Conservation (phyloP, 2,329 filamentous ascomycete species). For the Ophiostoma sp. region DNA sequence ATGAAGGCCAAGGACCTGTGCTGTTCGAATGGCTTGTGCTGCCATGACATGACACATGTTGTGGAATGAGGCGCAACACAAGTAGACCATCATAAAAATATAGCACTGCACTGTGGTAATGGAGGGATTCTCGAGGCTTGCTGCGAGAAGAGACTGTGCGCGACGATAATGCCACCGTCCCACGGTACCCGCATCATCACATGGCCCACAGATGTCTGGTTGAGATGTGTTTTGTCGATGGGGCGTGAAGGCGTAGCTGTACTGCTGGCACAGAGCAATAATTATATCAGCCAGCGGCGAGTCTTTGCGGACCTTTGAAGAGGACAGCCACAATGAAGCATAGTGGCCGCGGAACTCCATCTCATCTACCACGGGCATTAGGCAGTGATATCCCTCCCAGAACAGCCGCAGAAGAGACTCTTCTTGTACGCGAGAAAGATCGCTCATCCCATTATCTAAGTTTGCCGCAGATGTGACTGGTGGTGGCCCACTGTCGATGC, state of each 20-base stretch:
- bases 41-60: constrained; percentile 44
- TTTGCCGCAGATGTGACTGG: not conserved
- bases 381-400: not conserved
- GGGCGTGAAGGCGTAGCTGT: not conserved
- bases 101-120: not conserved
- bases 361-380: not conserved
- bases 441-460: not conserved
- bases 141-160: not conserved
- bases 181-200: not conserved
- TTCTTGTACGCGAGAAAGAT: not conserved
- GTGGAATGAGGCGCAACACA: constrained; percentile 44
- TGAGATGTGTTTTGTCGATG: not conserved
- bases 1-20: constrained; percentile 43
- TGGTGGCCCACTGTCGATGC: not conserved
- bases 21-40: constrained; percentile 41
- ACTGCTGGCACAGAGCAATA: not conserved
- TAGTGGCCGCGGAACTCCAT: not conserved
- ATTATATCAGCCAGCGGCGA: not conserved
- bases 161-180: not conserved
- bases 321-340: not conserved
- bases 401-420: not conserved
- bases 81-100: constrained; percentile 36
- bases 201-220: not conserved
- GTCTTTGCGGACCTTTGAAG: not conserved
- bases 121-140: not conserved